Base-by-base conservation (phyloP, 2,329 filamentous ascomycete species). In the Cytospora mali region DNA sequence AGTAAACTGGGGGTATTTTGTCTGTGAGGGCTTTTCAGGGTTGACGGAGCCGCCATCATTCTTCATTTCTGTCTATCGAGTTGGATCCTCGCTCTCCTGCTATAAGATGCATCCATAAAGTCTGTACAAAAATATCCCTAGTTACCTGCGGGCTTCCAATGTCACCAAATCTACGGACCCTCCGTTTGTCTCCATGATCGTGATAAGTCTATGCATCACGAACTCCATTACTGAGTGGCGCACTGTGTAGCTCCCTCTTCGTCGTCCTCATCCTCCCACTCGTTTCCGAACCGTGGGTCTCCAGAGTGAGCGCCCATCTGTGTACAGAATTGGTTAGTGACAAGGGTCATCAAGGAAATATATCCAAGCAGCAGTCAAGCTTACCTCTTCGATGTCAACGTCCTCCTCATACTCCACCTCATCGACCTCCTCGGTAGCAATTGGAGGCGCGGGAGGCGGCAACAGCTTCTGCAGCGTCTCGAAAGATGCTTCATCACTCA, bases 371-470 rank as follows among this genome's bases (percentile, higher is more conserved):
- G 14, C 13, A 11, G 29, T 31, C 4, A 13, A 23, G 39, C 82
- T 76, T 75, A 89, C 87, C 71, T 93, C 87, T 57, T 97, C 92
- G 69, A 97, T 85, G 70, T 93, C 88, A 4, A 87, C 92, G 67
- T 93, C 86, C n/a, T 86, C 85, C 66, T 97, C 90, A 70, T 91
- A 96, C 3, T 92, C 85, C 0, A 97, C 92, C 68, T 98, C 93
- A 62, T 98, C 95, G 10, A 93, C 81, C 64, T 91, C 87, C 0
- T 94, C 88, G 0, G 88, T 86, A 66, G 86, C 81, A 66, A 94
- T 88, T 11, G 83, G 78, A 5, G 84, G 77, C 0, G 77, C 72
- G 0, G 85, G 83, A 11, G 84, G 79, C 0, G 95, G 95, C 14
- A 99, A 81, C 29, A 96, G 81, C 70, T 91, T 90, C 70, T 84